Base-by-base conservation (phyloP, 768 basidiomycete genomes). In the Pleurotus sapidus region DNA sequence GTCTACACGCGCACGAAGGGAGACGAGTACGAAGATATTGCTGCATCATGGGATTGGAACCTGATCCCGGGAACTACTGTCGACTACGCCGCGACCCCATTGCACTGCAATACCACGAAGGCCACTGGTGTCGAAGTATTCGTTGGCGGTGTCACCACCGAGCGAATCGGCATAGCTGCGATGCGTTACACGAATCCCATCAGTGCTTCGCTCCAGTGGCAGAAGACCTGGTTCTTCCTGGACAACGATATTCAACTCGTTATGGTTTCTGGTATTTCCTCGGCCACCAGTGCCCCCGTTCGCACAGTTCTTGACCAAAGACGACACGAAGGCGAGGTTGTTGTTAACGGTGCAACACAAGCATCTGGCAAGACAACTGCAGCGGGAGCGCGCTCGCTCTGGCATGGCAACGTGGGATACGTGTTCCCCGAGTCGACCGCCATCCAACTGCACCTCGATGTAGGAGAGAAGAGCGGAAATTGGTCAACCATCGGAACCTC, bases 31-130 rank as follows among this genome's bases (percentile, higher is more conserved):
- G 84, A 87, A 63, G 87, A 89, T 63, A 89, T 89, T 37, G 71
- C 82, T 2, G 88, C 82, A 2, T 75, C 83, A 1, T 88, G 87
- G 88, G 86, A 91, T 68, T 91, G 89, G 89, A 84, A 88, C 60
- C 76, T 88, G 5, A 83, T 91, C 45, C 88, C 89, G 4, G 88
- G 89, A 0, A 89, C 74, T 27, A 90, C 89, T 1, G 76, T 79
- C 37, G 84, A 89, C 65, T 87, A 88, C 62, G 73, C 69, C 5
- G 80, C 72, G 2, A 88, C 87, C 0, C 66, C 73, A 1, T 72
- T 91, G 12, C 64, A 64, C 40, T 88, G 86, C 62, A 67, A 59
- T 24, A 67, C 69, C 7, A 76, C 80, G 1, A 61, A 68, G 30
- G 69, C 70, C 55, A 72, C 63, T 1, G 87, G 86, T 0, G 61